Conservation (phyloP, 495 filamentous ascomycete species). For the Hypoxylon trugodes region DNA sequence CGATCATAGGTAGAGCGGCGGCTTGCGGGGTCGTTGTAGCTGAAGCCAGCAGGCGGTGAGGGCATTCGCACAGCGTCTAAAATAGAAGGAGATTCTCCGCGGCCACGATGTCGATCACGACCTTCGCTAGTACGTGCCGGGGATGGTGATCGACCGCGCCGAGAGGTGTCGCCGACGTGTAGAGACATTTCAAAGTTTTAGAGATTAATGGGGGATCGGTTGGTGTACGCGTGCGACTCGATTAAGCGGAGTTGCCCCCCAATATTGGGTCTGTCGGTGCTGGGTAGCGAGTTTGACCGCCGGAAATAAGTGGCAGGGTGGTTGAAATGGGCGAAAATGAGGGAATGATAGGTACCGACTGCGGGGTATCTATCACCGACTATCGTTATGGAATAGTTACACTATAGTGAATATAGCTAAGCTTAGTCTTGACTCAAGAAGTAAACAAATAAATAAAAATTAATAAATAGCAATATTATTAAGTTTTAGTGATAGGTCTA, state of each 20-base stretch:
- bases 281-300: no score
- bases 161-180: slow-evolving; percentile 65
- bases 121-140: slow-evolving; percentile 52
- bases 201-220: no score
- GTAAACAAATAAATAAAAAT: no score
- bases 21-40: slow-evolving; percentile 41
- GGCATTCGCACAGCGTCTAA: slow-evolving; percentile 60
- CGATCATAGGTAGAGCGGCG: slow-evolving; percentile 44
- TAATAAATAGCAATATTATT: no score
- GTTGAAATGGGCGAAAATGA: no score
- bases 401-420: slow-evolving; percentile 4
- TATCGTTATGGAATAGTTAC: neutral
- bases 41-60: slow-evolving; percentile 47
- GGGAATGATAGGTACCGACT: no score
- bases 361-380: slow-evolving; percentile 28
- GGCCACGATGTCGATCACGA: slow-evolving; percentile 54
- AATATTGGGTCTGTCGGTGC: slow-evolving; percentile 3
- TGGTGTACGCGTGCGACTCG: neutral
- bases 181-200: slow-evolving; percentile 52
- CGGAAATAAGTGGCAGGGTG: no score
- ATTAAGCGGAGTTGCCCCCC: slow-evolving; percentile 17
- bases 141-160: slow-evolving; percentile 68
- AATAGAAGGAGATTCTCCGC: slow-evolving; percentile 48
- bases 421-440: slow-evolving; percentile 11
- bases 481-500: no score